Conservation (phyloP, 176 grass and related monocot species). For the Juncus inflexus region DNA sequence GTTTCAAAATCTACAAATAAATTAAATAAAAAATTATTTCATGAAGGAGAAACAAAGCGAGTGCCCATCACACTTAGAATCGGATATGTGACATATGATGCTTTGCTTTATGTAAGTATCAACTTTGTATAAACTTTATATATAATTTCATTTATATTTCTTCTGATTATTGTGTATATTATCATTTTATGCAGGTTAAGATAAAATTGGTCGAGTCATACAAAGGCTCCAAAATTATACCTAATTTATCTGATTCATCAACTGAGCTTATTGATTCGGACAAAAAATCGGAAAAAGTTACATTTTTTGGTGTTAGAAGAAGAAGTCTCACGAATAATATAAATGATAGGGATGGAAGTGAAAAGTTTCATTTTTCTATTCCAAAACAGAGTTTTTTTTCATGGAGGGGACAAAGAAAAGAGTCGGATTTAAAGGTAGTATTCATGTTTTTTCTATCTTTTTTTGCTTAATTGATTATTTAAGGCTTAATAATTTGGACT, state of each 20-base stretch:
- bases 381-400: background rate
- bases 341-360: constrained; percentile 1
- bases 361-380: background rate
- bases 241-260: background rate
- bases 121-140: background rate
- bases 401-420: constrained; percentile 16
- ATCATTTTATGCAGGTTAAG: constrained; percentile 4
- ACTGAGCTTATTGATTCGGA: background rate
- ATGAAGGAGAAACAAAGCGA: constrained; percentile 35
- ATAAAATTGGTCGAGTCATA: constrained; percentile 4
- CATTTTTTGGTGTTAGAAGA: constrained; percentile 3
- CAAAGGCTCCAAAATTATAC: constrained; percentile 12
- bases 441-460: no score
- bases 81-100: constrained; percentile 56
- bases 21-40: constrained; percentile 32
- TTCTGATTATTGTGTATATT: constrained; percentile 20
- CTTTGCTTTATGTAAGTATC: constrained; percentile 76
- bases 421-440: background rate
- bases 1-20: constrained; percentile 48
- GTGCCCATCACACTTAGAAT: constrained; percentile 66
- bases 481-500: no score
- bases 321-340: constrained; percentile 18
- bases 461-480: no score
- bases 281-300: background rate
- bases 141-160: constrained; percentile 9